Conservation (phyloP, 129 eudicot species). For the Flaveria brownii region DNA sequence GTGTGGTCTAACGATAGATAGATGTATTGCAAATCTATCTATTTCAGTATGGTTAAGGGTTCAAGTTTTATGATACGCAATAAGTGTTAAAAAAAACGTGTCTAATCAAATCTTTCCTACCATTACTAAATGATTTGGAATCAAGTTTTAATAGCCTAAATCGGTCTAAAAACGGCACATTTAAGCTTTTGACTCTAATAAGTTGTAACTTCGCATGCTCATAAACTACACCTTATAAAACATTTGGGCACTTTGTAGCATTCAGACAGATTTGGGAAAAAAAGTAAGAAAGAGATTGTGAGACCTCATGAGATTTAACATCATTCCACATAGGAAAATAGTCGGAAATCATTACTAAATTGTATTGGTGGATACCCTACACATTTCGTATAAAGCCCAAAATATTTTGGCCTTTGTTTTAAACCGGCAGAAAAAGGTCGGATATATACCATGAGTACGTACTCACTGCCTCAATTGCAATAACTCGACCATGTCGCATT, state of each 20-base stretch:
- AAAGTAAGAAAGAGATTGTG: not conserved
- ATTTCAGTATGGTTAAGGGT: no score
- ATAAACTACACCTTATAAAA: not conserved
- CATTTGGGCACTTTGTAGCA: not conserved
- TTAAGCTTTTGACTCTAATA: not conserved
- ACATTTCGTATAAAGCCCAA: slow-evolving; percentile 2
- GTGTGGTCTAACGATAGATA: no score
- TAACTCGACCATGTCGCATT: not conserved
- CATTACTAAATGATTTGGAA: no score
- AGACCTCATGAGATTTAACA: not conserved
- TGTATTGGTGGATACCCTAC: slow-evolving; percentile 16
- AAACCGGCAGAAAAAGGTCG: not conserved
- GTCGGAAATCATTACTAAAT: not conserved
- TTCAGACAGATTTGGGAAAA: not conserved
- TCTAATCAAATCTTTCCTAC: no score
- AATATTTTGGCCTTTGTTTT: not conserved
- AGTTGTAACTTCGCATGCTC: not conserved
- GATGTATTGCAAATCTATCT: no score
- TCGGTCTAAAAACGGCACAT: not conserved
- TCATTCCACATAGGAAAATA: not conserved
- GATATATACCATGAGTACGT: not conserved
- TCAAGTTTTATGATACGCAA: no score
- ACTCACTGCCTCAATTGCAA: not conserved
- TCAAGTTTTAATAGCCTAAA: not conserved
- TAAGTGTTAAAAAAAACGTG: no score